These are phyloP conservation scores for Boletales sp. DNA, from an alignment of 768 basidiomycete genomes.

Conservation along the genomic window DNA sequence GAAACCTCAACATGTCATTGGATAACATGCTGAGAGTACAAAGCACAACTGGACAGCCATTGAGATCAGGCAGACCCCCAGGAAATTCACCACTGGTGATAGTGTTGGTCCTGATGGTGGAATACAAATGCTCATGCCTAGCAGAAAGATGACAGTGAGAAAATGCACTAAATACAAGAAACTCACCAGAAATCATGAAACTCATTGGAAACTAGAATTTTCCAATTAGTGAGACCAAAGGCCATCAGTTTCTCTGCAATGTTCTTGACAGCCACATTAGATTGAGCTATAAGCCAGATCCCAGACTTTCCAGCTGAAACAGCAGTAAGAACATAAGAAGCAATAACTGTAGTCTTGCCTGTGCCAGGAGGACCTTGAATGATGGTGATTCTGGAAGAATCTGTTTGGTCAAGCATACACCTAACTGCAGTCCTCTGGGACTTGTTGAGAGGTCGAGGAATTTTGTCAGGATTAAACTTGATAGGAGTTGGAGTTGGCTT, in stretches of 20 bases:
- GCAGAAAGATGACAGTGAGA: conserved; percentile 3
- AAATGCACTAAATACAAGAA: background rate
- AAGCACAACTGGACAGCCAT: conserved; percentile 55
- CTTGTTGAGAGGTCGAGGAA: conserved; percentile 33
- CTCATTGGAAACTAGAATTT: conserved; percentile 65
- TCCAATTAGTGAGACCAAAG: conserved; percentile 53
- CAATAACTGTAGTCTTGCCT: conserved; percentile 74
- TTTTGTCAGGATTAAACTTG: conserved; percentile 10
- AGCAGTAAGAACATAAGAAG: conserved; percentile 53
- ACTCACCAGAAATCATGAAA: conserved; percentile 67
- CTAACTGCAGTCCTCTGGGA: conserved; percentile 38
- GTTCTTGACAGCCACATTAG: conserved; percentile 87
- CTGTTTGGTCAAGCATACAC: conserved; percentile 36
- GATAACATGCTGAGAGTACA: conserved; percentile 81
- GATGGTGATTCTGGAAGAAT: conserved; percentile 34
- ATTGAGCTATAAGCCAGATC: conserved; percentile 81
- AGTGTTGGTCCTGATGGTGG: conserved; percentile 41
- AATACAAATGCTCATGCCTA: conserved; percentile 83
- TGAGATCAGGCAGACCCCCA: conserved; percentile 30
- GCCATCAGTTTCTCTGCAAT: conserved; percentile 77
- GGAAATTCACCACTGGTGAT: conserved; percentile 46
- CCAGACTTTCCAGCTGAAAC: conserved; percentile 39
- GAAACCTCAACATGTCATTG: conserved; percentile 14
- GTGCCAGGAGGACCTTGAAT: conserved; percentile 60
- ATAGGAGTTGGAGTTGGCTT: conserved; percentile 15